Evolutionary conservation across 371 early-diverging fungal genomes (phyloP).

Genomic region (Gilbertella persicaria): DNA sequence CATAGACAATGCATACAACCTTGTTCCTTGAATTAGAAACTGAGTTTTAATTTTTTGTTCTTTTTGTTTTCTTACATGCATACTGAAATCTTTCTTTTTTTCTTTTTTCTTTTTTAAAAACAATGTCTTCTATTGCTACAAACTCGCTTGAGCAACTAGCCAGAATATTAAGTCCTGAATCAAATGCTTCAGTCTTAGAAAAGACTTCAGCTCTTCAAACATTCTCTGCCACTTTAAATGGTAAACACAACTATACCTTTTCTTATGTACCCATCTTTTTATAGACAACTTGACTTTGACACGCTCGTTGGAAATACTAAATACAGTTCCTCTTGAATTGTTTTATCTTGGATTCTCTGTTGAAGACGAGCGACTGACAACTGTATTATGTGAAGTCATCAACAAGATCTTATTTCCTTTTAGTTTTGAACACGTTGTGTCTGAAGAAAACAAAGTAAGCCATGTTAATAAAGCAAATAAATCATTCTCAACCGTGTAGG

Average conservation of each 20-base stretch:
- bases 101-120: too few relatives aligned
- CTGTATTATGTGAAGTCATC: constrained; percentile 32
- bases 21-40: too few relatives aligned
- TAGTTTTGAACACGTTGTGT: constrained; percentile 25
- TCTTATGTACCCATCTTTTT: not conserved
- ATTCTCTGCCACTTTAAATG: constrained; percentile 32
- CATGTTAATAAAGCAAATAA: not conserved
- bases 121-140: too few relatives aligned
- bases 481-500: constrained; percentile 12
- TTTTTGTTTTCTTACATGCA: too few relatives aligned
- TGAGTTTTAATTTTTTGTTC: too few relatives aligned
- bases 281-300: constrained; percentile 24
- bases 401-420: constrained; percentile 32
- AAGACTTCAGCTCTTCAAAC: constrained; percentile 29
- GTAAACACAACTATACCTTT: constrained; percentile 6
- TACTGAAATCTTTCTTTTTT: too few relatives aligned
- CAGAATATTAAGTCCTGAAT: too few relatives aligned
- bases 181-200: constrained; percentile 20
- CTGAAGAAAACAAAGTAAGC: constrained; percentile 24
- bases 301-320: constrained; percentile 26
- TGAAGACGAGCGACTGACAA: constrained; percentile 26
- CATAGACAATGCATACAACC: too few relatives aligned
- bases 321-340: constrained; percentile 23
- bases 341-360: constrained; percentile 33
- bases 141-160: too few relatives aligned